These are phyloP conservation scores for Clarireedia paspali DNA, from an alignment of 2,329 filamentous ascomycete genomes.

Conservation along the genomic window DNA sequence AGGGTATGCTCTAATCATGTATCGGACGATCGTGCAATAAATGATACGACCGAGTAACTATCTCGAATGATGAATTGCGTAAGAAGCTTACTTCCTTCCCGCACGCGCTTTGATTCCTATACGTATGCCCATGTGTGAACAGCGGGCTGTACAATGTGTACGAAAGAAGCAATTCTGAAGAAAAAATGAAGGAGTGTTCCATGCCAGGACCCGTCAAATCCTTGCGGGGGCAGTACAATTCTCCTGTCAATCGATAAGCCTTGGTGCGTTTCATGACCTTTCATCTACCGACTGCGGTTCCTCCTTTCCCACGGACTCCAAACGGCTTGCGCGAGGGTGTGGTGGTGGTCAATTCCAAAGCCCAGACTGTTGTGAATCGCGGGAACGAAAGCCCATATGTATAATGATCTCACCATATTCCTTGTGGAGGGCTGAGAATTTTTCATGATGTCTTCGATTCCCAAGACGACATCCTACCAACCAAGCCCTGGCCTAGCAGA, in stretches of 20 bases:
- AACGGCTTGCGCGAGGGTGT: neutral
- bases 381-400: neutral
- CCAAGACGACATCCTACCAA: neutral
- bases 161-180: conserved; percentile 13
- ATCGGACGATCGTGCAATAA: conserved; percentile 17
- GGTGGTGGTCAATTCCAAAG: neutral
- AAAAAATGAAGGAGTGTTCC: conserved; percentile 9
- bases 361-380: neutral
- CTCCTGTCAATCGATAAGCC: conserved; percentile 20
- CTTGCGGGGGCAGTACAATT: conserved; percentile 6
- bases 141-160: neutral
- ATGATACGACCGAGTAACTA: conserved; percentile 4
- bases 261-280: conserved; percentile 17
- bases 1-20: conserved; percentile 72
- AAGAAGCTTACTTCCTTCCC: neutral
- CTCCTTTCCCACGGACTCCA: neutral
- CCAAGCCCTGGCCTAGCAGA: too few relatives aligned
- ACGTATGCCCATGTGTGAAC: neutral
- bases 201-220: neutral
- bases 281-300: neutral
- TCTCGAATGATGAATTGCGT: neutral
- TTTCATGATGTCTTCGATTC: neutral
- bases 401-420: conserved; percentile 1
- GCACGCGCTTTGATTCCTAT: neutral
- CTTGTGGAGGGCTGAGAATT: too few relatives aligned